Conservation (phyloP, 768 basidiomycete genomes). For the Leccinum obscurum region DNA sequence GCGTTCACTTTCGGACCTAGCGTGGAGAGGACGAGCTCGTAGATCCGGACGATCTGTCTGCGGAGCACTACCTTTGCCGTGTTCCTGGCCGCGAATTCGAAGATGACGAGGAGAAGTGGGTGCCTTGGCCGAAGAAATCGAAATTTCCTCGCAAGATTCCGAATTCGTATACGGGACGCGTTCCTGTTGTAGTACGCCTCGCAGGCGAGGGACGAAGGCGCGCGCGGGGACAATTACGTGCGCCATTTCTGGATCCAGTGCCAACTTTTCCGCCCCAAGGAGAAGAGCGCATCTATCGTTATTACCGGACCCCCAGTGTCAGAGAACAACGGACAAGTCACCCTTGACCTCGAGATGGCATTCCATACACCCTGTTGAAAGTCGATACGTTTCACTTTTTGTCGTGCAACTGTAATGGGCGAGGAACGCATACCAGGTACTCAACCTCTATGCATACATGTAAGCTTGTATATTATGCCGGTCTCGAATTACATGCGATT, state of each 20-base stretch:
- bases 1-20: neutral
- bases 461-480: conserved; percentile 11
- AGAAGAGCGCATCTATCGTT: conserved; percentile 13
- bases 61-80: neutral
- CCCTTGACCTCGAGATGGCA: neutral
- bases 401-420: neutral
- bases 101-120: conserved; percentile 24
- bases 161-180: neutral
- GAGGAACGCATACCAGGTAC: neutral
- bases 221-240: conserved; percentile 4
- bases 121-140: conserved; percentile 14
- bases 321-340: neutral
- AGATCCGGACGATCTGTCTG: conserved; percentile 10
- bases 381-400: neutral
- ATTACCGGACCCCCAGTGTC: neutral
- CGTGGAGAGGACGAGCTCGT: neutral
- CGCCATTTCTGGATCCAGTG: conserved; percentile 10
- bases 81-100: neutral
- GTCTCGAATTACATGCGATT: conserved; percentile 16
- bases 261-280: conserved; percentile 13
- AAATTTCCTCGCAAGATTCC: no score
- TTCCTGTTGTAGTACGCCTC: conserved; percentile 7
- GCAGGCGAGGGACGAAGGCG: conserved; percentile 2
- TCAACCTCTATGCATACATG: neutral
- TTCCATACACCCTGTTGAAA: neutral